Base-by-base conservation (phyloP, 2,329 filamentous ascomycete genomes). In the Xylaria sp. region DNA sequence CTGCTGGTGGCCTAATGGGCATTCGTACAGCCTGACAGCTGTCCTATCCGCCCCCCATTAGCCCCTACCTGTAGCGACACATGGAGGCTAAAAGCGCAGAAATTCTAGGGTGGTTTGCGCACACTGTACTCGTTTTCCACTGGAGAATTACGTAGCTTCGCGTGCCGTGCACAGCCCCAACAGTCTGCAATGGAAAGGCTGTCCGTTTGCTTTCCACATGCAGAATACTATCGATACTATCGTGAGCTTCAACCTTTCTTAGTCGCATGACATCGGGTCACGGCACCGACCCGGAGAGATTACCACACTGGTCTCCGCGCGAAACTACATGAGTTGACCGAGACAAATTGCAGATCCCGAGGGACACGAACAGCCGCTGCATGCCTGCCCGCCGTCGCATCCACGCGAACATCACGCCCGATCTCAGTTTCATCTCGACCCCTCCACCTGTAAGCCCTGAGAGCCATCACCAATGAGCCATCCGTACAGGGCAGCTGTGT, bases 131-230 rank as follows among this genome's bases (percentile, higher is more conserved):
- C 19, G n/a, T 19, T 44, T 26, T 42, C 29, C 9, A 34, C 40
- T 44, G 20, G 22, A 39, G 39, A 50, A 59, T 61, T 60, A 61
- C 59, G 57, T 62, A 62, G 53, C 52, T 55, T n/a, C n/a, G n/a
- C n/a, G n/a, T 34, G 45, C 13, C 22, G 22, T 53, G 54, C 59
- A 60, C 48, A 60, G 54, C 59, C 56, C 54, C 57, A 60, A 50
- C 49, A 45, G 20, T 50, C 44, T 48, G n/a, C n/a, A n/a, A n/a
- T n/a, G 29, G 48, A 34, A 34, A 13, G 38, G 21, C 41, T 48
- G 34, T 44, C 47, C 43, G 38, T 42, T 55, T 48, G 17, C 17
- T 37, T 49, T 50, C 39, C 26, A 26, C 47, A 40, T 51, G 50
- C 39, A 48, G 19, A 26, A n/a, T 21, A 40, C n/a, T 11, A 40